Evolutionary conservation across 352 stramenopile genomes (phyloP).

Genomic region (Phytophthora citricola): DNA sequence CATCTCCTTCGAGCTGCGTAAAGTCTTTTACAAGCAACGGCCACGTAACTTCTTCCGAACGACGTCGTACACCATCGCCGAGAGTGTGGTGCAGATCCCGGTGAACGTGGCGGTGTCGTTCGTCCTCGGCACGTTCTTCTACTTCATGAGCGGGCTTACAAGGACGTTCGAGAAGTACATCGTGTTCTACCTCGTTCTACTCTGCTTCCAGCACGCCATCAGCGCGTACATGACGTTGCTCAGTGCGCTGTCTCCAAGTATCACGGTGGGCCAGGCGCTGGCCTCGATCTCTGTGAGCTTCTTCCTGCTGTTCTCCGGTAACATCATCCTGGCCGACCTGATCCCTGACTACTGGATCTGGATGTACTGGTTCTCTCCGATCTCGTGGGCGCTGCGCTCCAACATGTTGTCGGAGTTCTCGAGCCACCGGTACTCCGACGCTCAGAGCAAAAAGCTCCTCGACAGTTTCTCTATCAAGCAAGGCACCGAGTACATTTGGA

Average conservation of each 20-base stretch:
- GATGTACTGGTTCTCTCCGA: slow-evolving; percentile 81
- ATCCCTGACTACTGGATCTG: slow-evolving; percentile 81
- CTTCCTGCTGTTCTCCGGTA: slow-evolving; percentile 80
- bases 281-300: slow-evolving; percentile 65
- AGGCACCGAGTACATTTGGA: slow-evolving; percentile 52
- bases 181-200: slow-evolving; percentile 78
- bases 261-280: slow-evolving; percentile 59
- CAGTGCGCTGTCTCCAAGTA: slow-evolving; percentile 59
- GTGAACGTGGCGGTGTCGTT: slow-evolving; percentile 75
- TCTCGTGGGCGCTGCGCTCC: slow-evolving; percentile 60
- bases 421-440: slow-evolving; percentile 43
- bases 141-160: slow-evolving; percentile 94
- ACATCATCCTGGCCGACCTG: slow-evolving; percentile 75
- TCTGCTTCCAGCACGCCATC: slow-evolving; percentile 82
- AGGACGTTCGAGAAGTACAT: slow-evolving; percentile 85
- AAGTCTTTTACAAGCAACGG: slow-evolving; percentile 51
- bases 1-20: no score
- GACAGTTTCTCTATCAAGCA: slow-evolving; percentile 54
- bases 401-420: slow-evolving; percentile 74
- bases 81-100: slow-evolving; percentile 63
- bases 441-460: slow-evolving; percentile 25
- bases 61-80: slow-evolving; percentile 80
- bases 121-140: slow-evolving; percentile 75
- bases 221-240: slow-evolving; percentile 72
- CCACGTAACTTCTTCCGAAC: slow-evolving; percentile 92